These are phyloP conservation scores for Bryoerythrophyllum caledonicum DNA, from an alignment of 225 moss, liverwort and hornwort species.

Conservation along the genomic window DNA sequence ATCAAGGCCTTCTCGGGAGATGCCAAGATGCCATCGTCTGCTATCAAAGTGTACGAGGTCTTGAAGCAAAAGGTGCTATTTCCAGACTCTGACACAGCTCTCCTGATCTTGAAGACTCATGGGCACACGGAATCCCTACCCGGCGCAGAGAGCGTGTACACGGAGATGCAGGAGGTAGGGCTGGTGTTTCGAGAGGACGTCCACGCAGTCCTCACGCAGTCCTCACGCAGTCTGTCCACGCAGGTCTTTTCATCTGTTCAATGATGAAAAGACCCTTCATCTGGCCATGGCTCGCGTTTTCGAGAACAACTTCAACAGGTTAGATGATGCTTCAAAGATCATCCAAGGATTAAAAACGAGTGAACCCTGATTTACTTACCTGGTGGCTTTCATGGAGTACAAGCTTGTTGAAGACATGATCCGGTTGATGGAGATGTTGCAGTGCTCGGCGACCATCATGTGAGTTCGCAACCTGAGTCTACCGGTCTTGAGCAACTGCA, in stretches of 20 bases:
- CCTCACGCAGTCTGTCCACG: no score
- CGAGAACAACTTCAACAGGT: constrained; percentile 68
- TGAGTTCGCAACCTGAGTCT: constrained; percentile 22
- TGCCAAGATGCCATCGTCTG: constrained; percentile 46
- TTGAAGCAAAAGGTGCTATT: constrained; percentile 58
- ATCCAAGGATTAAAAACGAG: constrained; percentile 69
- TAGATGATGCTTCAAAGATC: constrained; percentile 80
- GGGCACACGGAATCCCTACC: constrained; percentile 49
- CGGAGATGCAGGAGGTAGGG: constrained; percentile 64
- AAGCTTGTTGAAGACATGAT: not conserved
- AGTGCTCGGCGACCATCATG: constrained; percentile 19
- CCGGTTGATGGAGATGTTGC: not conserved
- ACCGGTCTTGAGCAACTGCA: not conserved
- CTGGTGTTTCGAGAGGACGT: constrained; percentile 64
- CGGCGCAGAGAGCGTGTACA: constrained; percentile 65
- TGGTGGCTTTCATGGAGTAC: constrained; percentile 9
- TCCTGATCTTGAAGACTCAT: constrained; percentile 56
- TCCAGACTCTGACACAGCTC: constrained; percentile 74
- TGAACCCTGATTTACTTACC: constrained; percentile 32
- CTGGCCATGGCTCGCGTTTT: no score
- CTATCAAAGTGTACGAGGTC: constrained; percentile 68
- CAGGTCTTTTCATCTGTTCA: no score
- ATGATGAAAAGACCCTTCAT: no score
- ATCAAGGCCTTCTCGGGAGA: constrained; percentile 58
- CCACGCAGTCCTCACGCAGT: constrained; percentile 64